Conservation (phyloP, 371 early-diverging fungal species). For the Syncephalastrum contaminatum region DNA sequence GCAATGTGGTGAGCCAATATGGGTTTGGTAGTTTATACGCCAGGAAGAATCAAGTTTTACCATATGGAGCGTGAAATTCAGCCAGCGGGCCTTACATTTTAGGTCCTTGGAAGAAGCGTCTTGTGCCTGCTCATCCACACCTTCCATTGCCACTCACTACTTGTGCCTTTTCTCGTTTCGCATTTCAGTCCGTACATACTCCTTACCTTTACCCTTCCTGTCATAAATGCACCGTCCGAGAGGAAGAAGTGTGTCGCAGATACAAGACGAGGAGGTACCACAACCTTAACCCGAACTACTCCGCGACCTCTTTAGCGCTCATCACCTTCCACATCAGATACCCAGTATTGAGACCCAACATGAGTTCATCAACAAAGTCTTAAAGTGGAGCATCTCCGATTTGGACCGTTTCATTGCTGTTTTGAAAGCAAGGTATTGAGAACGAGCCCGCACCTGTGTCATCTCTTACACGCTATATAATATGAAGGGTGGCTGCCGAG, state of each 20-base stretch:
- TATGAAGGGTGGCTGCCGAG: slow-evolving; percentile 36
- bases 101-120: not conserved
- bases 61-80: no score
- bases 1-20: no score
- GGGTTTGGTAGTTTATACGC: no score
- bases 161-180: not conserved
- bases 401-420: slow-evolving; percentile 39
- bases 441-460: not conserved
- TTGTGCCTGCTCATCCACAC: slow-evolving; percentile 3
- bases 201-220: not conserved
- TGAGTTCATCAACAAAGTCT: slow-evolving; percentile 36
- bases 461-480: not conserved
- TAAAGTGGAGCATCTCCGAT: slow-evolving; percentile 45
- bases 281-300: slow-evolving; percentile 5
- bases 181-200: not conserved
- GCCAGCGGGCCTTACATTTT: not conserved
- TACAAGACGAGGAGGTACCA: slow-evolving; percentile 19
- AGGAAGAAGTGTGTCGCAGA: slow-evolving; percentile 20
- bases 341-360: slow-evolving; percentile 38
- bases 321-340: slow-evolving; percentile 14
- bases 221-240: slow-evolving; percentile 13
- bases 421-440: slow-evolving; percentile 34
- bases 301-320: slow-evolving; percentile 1
- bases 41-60: no score
- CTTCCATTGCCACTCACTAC: slow-evolving; percentile 2